A percentile compares a stretch with the other conserved stretches of the same genome.
Evolutionary conservation across 306 rosid genomes (phyloP).

Genomic region (peach (Prunus persica)): Prunus_persica_NCBIv2 NC_034009.1:25316001-25316500

Average conservation of each 20-base stretch:
- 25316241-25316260: slow-evolving; percentile 46
- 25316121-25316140: slow-evolving; percentile 17
- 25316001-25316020: slow-evolving; percentile 66
- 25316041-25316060: slow-evolving; percentile 83
- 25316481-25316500: slow-evolving; percentile 11
- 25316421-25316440: not conserved
- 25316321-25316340: slow-evolving; percentile 92
- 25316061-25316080: slow-evolving; percentile 22
- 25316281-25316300: slow-evolving; percentile 41
- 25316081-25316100: not conserved
- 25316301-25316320: slow-evolving; percentile 98
- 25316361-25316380: slow-evolving; percentile 98
- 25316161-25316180: slow-evolving; percentile 88
- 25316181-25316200: slow-evolving; percentile 84
- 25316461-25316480: not conserved
- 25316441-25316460: slow-evolving; percentile 4
- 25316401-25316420: slow-evolving; percentile 8
- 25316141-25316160: slow-evolving; percentile 29
- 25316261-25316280: slow-evolving; percentile 39
- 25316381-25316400: slow-evolving; percentile 98
- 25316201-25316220: slow-evolving; percentile 51
- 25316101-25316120: not conserved
- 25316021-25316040: slow-evolving; percentile 88
- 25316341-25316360: slow-evolving; percentile 90
- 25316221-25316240: slow-evolving; percentile 37